Evolutionary conservation across 2,329 filamentous ascomycete genomes (phyloP), one percentile per base, ranked within the genome.

Genomic region (Colletotrichum sp.): DNA sequence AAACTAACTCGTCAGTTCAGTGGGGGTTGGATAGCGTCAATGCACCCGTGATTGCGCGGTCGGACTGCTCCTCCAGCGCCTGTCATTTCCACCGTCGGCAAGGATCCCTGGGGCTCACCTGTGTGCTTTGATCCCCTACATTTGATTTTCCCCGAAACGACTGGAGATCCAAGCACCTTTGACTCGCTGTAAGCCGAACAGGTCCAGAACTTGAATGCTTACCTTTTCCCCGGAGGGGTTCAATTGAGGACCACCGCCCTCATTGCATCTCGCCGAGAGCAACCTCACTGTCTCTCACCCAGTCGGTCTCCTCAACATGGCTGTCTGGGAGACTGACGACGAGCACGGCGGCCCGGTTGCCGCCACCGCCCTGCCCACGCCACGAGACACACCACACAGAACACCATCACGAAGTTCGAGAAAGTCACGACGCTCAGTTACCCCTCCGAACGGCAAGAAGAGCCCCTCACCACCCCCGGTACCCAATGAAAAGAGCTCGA

Each of bases 371-470:
- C 87, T 96, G 74, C 93, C 95, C 34, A 93, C 94, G 43, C 93
- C 95, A 13, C 89, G 90, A 43, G 92, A 94, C 78, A 94, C 94
- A 30, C 93, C 94, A 24, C 95, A 95, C 80, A 90, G 93, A 79
- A 93, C 93, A 9, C 92, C 93, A 68, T 96, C 95, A 30, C 90
- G 92, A 79, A 88, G 80, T 57, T 91, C 90, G 24, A 90, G 84
- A 77, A 87, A 90, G 66, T 95, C 94, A 10, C 90, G 92, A 74
- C 91, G 93, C 70, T 94, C 93, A 30, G 87, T 89, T 52, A 95
- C 95, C 36, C 92, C 95, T 55, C 91, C 91, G 2, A 75, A 75
- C 13, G 86, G 83, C 8, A 82, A 84, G 26, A 87, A 89, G 34
- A 89, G 91, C 43, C 89, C 90, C 2, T 94, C 94, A 2, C 92